These are phyloP conservation scores for Schwanniomyces etchellsii DNA, from an alignment of 1,139 yeast species.

Conservation along the genomic window DNA sequence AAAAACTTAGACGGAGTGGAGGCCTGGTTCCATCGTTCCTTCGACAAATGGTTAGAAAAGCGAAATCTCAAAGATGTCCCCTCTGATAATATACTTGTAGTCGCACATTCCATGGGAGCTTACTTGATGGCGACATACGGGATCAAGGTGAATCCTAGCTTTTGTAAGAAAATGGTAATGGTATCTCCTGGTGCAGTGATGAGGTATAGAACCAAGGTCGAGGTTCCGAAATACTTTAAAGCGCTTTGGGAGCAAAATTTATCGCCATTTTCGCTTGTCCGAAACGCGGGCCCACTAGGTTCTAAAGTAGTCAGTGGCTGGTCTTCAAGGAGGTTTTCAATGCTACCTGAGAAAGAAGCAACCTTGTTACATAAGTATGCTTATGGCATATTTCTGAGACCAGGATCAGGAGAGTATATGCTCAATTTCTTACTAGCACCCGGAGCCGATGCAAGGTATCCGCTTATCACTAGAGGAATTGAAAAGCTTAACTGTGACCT, in stretches of 20 bases:
- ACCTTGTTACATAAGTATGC: conserved; percentile 55
- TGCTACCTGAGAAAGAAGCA: conserved; percentile 34
- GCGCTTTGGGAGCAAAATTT: conserved; percentile 65
- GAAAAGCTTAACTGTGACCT: conserved; percentile 46
- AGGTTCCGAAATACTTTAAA: conserved; percentile 59
- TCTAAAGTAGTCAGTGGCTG: conserved; percentile 73
- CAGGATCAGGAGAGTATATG: conserved; percentile 76
- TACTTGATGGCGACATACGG: conserved; percentile 48
- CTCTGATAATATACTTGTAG: conserved; percentile 30
- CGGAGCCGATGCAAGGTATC: conserved; percentile 68
- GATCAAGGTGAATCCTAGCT: conserved; percentile 31
- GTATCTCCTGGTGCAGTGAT: conserved; percentile 65
- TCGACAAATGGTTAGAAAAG: conserved; percentile 36
- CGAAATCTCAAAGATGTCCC: conserved; percentile 22
- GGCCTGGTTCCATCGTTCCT: conserved; percentile 49
- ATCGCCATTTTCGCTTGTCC: conserved; percentile 63
- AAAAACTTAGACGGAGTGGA: conserved; percentile 35
- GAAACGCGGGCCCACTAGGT: conserved; percentile 62
- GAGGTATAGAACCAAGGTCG: conserved; percentile 33
- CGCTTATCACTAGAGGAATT: conserved; percentile 48
- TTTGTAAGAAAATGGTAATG: conserved; percentile 44
- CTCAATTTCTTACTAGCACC: conserved; percentile 63
- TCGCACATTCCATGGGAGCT: conserved; percentile 65
- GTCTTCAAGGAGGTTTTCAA: conserved; percentile 63
- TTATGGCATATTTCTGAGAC: conserved; percentile 64